phyloP scores from a whole-genome alignment of 306 rosid species.

The Cicer yamashitae region DNA sequence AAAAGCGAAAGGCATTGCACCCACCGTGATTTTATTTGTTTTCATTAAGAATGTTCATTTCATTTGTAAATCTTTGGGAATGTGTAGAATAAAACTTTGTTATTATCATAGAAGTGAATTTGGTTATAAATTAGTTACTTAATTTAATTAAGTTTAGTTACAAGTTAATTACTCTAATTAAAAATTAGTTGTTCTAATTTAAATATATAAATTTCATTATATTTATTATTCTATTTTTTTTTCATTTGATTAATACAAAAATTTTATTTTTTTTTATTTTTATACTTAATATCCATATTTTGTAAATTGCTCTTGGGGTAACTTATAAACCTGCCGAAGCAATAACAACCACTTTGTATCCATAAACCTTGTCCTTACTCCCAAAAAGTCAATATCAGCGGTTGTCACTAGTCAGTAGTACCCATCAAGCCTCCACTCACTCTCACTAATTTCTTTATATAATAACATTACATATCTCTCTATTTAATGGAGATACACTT shows the following conservation, averaged over 20 bases:
- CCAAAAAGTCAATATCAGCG: constrained; percentile 42
- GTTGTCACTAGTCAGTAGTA: constrained; percentile 15
- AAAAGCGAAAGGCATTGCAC: constrained; percentile 22
- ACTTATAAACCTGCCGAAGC: constrained; percentile 17
- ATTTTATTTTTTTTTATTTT: too few relatives aligned
- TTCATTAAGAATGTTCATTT: constrained; percentile 20
- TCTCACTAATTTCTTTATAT: constrained; percentile 41
- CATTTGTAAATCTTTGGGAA: background rate
- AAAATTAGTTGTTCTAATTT: too few relatives aligned
- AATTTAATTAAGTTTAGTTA: too few relatives aligned
- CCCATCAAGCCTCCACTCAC: constrained; percentile 44
- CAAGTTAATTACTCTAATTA: too few relatives aligned
- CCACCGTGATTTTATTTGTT: background rate
- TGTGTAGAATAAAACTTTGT: constrained; percentile 4
- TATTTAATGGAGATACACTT: too few relatives aligned
- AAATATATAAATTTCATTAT: too few relatives aligned
- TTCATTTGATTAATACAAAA: too few relatives aligned
- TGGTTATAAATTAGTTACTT: too few relatives aligned
- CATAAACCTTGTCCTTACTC: constrained; percentile 30
- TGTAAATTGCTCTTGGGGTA: too few relatives aligned
- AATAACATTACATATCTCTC: background rate
- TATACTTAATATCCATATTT: too few relatives aligned
- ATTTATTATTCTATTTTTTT: too few relatives aligned
- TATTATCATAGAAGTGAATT: too few relatives aligned
- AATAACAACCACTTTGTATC: constrained; percentile 21